Conservation (phyloP, 2,329 filamentous ascomycete species). For the Neurospora sp. region DNA sequence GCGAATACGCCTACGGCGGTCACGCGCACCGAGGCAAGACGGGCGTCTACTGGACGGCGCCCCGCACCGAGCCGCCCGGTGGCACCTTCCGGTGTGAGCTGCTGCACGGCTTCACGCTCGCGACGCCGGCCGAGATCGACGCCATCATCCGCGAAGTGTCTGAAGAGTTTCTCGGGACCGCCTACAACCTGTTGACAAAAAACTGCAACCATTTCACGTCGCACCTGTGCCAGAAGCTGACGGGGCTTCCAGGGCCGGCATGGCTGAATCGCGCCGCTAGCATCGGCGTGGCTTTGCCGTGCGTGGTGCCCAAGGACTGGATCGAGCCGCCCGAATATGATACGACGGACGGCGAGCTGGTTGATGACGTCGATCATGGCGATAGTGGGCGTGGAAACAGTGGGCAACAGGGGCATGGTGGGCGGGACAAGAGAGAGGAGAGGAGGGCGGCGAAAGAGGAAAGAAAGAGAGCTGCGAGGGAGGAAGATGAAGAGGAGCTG, state of each 20-base stretch:
- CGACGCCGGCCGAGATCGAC: constrained; percentile 59
- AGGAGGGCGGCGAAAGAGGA: neutral
- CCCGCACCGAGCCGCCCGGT: constrained; percentile 61
- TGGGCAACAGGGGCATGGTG: neutral
- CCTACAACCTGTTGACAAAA: constrained; percentile 70
- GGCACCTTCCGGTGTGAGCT: constrained; percentile 67
- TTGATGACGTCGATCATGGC: constrained; percentile 7
- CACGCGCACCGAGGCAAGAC: constrained; percentile 62
- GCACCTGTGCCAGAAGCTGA: constrained; percentile 63
- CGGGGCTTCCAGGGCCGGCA: constrained; percentile 55
- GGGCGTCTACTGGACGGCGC: constrained; percentile 76
- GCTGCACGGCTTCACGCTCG: constrained; percentile 69
- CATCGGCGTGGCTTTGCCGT: constrained; percentile 71
- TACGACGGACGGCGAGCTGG: constrained; percentile 26
- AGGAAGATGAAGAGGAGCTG: constrained; percentile 12
- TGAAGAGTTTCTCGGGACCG: constrained; percentile 61
- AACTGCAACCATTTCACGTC: constrained; percentile 89
- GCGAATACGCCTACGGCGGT: constrained; percentile 78
- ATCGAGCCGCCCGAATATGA: constrained; percentile 69
- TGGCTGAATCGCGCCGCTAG: constrained; percentile 81
- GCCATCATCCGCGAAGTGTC: constrained; percentile 57
- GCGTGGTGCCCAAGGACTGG: constrained; percentile 75
- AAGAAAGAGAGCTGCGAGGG: neutral
- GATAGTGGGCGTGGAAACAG: neutral
- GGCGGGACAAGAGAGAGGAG: neutral